Percentiles rank a stretch among this genome's conserved stretches.
phyloP scores from a whole-genome alignment of 106 monocot genomes.

The Iris macrosiphon region DNA sequence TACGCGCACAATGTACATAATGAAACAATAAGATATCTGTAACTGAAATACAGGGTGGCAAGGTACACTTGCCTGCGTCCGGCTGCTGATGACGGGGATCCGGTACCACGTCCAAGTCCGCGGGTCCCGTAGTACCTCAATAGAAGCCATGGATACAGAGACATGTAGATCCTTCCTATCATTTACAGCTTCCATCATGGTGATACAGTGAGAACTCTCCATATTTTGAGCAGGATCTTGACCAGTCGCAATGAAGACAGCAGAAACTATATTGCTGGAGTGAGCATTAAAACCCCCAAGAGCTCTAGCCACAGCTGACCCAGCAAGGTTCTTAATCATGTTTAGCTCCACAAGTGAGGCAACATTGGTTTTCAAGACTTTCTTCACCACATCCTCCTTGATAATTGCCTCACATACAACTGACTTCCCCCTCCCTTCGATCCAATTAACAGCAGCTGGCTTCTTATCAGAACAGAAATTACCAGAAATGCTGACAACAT shows the following conservation, averaged over 20 bases:
- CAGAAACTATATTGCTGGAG: slow-evolving; percentile 83
- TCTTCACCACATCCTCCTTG: slow-evolving; percentile 56
- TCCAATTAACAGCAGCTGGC: slow-evolving; percentile 91
- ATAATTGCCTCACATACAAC: slow-evolving; percentile 89
- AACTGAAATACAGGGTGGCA: no score
- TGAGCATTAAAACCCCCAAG: slow-evolving; percentile 93
- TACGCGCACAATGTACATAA: no score
- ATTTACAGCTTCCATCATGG: slow-evolving; percentile 85
- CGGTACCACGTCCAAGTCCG: no score
- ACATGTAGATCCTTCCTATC: slow-evolving; percentile 75
- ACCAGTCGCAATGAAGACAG: slow-evolving; percentile 82
- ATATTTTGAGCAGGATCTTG: slow-evolving; percentile 96
- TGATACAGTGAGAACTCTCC: slow-evolving; percentile 91
- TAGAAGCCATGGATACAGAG: slow-evolving; percentile 90
- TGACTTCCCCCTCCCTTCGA: slow-evolving; percentile 88
- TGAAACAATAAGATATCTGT: no score
- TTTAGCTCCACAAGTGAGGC: slow-evolving; percentile 71
- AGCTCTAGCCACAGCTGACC: slow-evolving; percentile 85
- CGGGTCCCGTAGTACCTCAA: slow-evolving; percentile 85
- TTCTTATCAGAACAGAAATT: slow-evolving; percentile 97
- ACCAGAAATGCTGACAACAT: slow-evolving; percentile 77
- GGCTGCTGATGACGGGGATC: no score
- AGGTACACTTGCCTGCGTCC: no score
- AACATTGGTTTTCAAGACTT: slow-evolving; percentile 69
- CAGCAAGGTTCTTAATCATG: slow-evolving; percentile 77